Evolutionary conservation across 2,329 filamentous ascomycete genomes (phyloP).

Genomic region (Blastomyces silverae): DNA sequence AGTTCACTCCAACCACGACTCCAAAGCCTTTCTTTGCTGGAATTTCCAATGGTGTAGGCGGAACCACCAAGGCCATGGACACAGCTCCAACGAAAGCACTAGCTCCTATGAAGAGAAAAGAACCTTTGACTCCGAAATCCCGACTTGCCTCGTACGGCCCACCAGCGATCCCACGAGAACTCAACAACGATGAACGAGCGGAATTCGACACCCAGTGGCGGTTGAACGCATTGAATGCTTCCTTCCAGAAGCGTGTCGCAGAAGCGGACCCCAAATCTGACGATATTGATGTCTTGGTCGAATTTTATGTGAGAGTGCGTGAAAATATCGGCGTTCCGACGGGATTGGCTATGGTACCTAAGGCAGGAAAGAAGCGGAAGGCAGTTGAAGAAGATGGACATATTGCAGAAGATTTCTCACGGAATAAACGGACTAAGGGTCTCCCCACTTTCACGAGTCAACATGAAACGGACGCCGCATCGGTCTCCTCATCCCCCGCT

Average conservation of each 20-base stretch:
- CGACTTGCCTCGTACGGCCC: constrained; percentile 15
- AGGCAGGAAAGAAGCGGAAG: constrained; percentile 6
- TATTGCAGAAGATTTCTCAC: neutral
- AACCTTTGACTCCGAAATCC: constrained; percentile 7
- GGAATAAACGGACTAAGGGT: neutral
- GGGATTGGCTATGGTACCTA: constrained; percentile 20
- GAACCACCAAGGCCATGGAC: constrained; percentile 11
- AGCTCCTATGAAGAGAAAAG: neutral
- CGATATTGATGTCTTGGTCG: constrained; percentile 28
- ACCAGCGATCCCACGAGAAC: constrained; percentile 31
- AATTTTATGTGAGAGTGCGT: constrained; percentile 27
- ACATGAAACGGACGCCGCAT: neutral
- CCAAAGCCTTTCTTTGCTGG: constrained; percentile 22
- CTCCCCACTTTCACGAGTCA: neutral
- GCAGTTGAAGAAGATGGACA: constrained; percentile 1
- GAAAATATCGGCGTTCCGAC: constrained; percentile 27
- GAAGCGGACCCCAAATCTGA: constrained; percentile 23
- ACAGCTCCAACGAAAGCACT: neutral
- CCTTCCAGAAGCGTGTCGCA: constrained; percentile 39
- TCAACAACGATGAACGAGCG: constrained; percentile 47
- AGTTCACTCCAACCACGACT: constrained; percentile 19
- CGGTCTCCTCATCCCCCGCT: neutral
- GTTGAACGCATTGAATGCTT: constrained; percentile 26
- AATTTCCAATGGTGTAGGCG: constrained; percentile 14
- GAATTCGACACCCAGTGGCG: constrained; percentile 42